Evolutionary conservation across 345 rosid genomes (phyloP), one percentile per base, ranked within the genome.

Genomic region (Cardiospermum halicacabum): DNA sequence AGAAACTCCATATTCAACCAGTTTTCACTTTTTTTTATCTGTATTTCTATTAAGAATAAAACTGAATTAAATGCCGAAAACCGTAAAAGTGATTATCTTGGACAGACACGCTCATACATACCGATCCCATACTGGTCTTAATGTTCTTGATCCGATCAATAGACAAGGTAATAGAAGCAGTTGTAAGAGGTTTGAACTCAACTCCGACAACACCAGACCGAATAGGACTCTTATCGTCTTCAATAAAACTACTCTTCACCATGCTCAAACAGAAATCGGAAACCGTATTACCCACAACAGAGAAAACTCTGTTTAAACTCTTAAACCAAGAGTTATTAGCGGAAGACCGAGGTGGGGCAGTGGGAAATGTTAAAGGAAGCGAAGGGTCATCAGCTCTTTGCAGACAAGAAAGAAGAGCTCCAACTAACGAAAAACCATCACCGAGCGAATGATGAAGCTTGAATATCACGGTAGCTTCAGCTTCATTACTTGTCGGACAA

Each of bases 401-500:
- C 0, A 81, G 71, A 40, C 76, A 67, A 11, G 78, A 78, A 25
- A 81, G 69, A 55, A 75, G 73, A 25, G 74, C 68, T 28, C 78
- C 78, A 60, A 78, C 69, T 8, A 81, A 30, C 47, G 78, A 78
- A 43, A 60, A 72, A 18, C 85, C 85, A 50, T 78, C 82, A 0
- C 85, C 80, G 7, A 80, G 74, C 0, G 81, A 43, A 32, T 80
- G 84, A 60, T 81, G 85, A 31, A 78, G 67, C 66, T 75, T 81
- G 51, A 78, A 78, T 1, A 75, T 64, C 2, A 70, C 0, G 27
- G 19, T 64, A 15, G 64, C 76, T 3, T 74, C 70, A 7, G 78
- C 66, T 26, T 59, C 26, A 8, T 56, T 31, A 8, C n/a, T 75
- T 13, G 82, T 65, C 2, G 76, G 82, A 59, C 45, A 73, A 3